Percentiles rank a stretch among this genome's conserved stretches.
phyloP scores from a whole-genome alignment of 257 asterid species.

The Agastache rugosa region DNA sequence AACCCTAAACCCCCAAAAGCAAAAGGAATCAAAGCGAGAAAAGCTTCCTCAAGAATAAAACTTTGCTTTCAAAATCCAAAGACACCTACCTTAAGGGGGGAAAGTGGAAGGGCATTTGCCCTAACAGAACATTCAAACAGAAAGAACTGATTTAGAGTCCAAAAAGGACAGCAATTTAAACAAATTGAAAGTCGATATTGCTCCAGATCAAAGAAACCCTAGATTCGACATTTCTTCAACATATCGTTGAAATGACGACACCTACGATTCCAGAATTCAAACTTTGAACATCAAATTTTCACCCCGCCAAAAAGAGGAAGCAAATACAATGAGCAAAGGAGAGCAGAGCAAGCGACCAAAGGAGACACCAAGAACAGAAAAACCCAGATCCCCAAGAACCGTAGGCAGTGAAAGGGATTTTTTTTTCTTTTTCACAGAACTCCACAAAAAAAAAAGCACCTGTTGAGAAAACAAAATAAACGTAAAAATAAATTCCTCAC shows the following conservation, averaged over 20 bases:
- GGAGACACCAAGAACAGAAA: conserved; percentile 24
- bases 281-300: conserved; percentile 27
- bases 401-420: conserved; percentile 25
- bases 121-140: conserved; percentile 55
- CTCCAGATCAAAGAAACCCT: conserved; percentile 63
- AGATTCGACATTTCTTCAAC: conserved; percentile 45
- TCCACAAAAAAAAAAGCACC: conserved; percentile 29
- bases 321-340: conserved; percentile 10
- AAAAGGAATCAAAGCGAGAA: conserved; percentile 58
- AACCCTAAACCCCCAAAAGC: conserved; percentile 63
- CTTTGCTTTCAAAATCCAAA: conserved; percentile 72
- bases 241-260: conserved; percentile 27
- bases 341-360: background rate
- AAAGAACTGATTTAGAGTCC: conserved; percentile 39
- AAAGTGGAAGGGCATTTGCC: conserved; percentile 52
- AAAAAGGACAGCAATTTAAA: conserved; percentile 34
- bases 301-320: conserved; percentile 29
- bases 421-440: conserved; percentile 20
- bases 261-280: conserved; percentile 47
- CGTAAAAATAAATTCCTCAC: conserved; percentile 28
- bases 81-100: conserved; percentile 53
- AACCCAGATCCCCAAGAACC: conserved; percentile 61
- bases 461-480: background rate
- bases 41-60: conserved; percentile 69
- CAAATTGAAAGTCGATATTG: conserved; percentile 28